Percentiles rank a stretch among this genome's conserved stretches.
These are phyloP conservation scores for Suillus fuscotomentosus DNA, from an alignment of 768 basidiomycete species.

Conservation along the genomic window DNA sequence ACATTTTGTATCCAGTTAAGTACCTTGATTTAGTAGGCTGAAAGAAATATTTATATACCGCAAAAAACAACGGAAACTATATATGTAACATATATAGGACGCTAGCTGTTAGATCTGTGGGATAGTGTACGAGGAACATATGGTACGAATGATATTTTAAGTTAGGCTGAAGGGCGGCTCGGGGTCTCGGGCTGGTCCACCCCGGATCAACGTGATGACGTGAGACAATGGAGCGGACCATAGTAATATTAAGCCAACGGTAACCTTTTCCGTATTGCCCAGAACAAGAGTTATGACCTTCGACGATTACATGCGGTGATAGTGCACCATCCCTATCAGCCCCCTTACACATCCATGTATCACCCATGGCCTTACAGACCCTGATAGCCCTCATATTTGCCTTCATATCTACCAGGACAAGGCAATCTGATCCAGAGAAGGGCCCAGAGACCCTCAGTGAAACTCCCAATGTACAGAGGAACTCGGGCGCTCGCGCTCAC, in stretches of 20 bases:
- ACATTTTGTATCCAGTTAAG: too few relatives aligned
- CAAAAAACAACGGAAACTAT: too few relatives aligned
- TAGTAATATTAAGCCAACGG: background rate
- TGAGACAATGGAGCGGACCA: background rate
- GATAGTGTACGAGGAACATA: too few relatives aligned
- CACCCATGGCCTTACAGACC: background rate
- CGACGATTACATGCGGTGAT: background rate
- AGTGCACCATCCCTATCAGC: background rate
- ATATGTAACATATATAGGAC: too few relatives aligned
- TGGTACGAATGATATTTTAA: too few relatives aligned
- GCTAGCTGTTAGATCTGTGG: too few relatives aligned
- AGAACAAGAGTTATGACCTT: background rate
- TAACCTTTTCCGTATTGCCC: background rate
- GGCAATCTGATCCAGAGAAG: constrained; percentile 5
- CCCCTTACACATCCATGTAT: background rate
- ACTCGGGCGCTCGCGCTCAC: background rate
- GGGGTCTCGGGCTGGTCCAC: too few relatives aligned
- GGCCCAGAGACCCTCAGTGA: constrained; percentile 1
- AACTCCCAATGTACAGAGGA: background rate
- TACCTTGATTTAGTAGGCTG: too few relatives aligned
- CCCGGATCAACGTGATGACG: background rate
- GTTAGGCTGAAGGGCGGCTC: too few relatives aligned
- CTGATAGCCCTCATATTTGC: background rate
- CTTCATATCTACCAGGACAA: background rate
- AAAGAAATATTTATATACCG: too few relatives aligned